phyloP scores from a whole-genome alignment of 1,139 yeast species.

The Kodamaea anthophila region DNA sequence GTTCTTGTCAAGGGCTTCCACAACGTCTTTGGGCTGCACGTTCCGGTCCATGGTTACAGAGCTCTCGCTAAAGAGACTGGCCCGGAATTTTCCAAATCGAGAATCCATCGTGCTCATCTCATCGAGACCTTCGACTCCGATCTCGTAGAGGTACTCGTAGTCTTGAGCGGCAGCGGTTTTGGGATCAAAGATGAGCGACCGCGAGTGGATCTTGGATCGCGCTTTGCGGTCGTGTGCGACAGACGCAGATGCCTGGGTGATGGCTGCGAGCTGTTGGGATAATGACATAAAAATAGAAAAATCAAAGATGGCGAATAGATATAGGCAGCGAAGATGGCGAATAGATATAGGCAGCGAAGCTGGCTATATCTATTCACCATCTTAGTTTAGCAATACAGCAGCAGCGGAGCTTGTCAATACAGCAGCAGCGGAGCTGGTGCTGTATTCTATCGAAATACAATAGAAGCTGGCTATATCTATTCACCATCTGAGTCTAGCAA shows the following conservation, averaged over 20 bases:
- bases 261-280: constrained; percentile 74
- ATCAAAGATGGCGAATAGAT: no score
- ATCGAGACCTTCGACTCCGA: constrained; percentile 69
- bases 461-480: no score
- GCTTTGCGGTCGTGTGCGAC: constrained; percentile 81
- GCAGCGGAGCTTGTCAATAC: no score
- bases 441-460: no score
- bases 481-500: no score
- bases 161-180: constrained; percentile 91
- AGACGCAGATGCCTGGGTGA: constrained; percentile 61
- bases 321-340: no score
- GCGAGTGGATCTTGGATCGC: constrained; percentile 80
- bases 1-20: constrained; percentile 66
- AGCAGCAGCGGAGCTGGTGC: no score
- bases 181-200: constrained; percentile 81
- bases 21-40: constrained; percentile 70
- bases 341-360: no score
- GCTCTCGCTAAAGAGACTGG: constrained; percentile 74
- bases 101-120: constrained; percentile 67
- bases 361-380: no score
- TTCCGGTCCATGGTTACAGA: constrained; percentile 74
- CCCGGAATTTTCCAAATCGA: constrained; percentile 64
- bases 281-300: constrained; percentile 40
- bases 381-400: no score
- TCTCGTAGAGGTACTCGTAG: constrained; percentile 70